Base-by-base conservation (phyloP, 805 yeast species). In the Lipomyces mesembrius region DNA sequence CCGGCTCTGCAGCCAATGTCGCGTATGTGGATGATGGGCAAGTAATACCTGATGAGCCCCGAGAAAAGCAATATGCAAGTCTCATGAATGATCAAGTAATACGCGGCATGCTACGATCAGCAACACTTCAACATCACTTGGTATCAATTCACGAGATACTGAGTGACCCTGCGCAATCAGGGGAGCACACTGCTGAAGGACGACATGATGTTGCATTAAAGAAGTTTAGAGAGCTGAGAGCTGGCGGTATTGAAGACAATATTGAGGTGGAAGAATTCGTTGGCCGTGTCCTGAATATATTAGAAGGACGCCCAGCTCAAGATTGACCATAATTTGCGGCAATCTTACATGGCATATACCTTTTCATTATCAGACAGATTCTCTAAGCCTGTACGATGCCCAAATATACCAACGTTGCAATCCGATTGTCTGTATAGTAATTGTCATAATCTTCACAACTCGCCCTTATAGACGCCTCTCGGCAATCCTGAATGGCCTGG, bases 211-310 rank as follows among this genome's bases (percentile, higher is more conserved):
- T 88, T 12, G 90, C 90, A 1, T 83, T 86, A 68, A 82, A 85
- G 71, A 87, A 88, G 71, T 78, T 91, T 9, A 80, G 85, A 7
- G 86, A 85, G 62, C 77, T 91, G 17, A 77, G 96, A 43, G 75
- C 74, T 2, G 88, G 89, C 4, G 96, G 96, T 0, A 63, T 80
- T 0, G 91, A 90, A 71, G 85, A 84, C 60, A 91, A 91, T 73
- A 85, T 80, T 68, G 77, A 87, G 29, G 86, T 91, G 3, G 93
- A 90, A 75, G 94, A 89, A 71, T 89, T 90, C 76, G 84, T 87
- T 17, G 75, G 75, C 57, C 71, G 83, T 49, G 78, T 85, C 4
- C 68, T 83, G 37, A 73, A 72, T 29, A 71, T 77, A 51, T 57
- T 68, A 61, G 72, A 71, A 49, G 53, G 20, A 43, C 49, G 22